Evolutionary conservation across 2,329 filamentous ascomycete species (phyloP).

Genomic region (Xylaria sp.): DNA sequence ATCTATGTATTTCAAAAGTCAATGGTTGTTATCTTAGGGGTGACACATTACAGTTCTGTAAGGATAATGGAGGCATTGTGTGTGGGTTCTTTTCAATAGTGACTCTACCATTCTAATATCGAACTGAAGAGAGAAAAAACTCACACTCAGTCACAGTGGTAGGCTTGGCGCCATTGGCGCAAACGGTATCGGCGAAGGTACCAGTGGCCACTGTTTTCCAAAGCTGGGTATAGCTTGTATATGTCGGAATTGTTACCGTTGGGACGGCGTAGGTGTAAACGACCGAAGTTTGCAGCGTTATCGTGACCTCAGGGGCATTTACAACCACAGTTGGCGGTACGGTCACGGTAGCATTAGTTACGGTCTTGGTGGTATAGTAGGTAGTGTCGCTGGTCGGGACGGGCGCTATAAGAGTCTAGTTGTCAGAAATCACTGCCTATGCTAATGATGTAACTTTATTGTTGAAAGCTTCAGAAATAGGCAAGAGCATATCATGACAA

Average conservation of each 20-base stretch:
- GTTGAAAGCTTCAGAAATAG: neutral
- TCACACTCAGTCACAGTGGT: constrained; percentile 26
- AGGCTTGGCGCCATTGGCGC: constrained; percentile 23
- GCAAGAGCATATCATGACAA: neutral
- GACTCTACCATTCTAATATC: neutral
- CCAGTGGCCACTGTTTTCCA: constrained; percentile 24
- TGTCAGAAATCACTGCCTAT: neutral
- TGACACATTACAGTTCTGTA: neutral
- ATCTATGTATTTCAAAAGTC: constrained; percentile 10
- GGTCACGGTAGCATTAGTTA: constrained; percentile 4
- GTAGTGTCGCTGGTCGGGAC: neutral
- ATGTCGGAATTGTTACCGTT: constrained; percentile 24
- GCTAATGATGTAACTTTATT: neutral
- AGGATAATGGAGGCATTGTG: neutral
- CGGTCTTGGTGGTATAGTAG: neutral
- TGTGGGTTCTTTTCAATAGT: neutral
- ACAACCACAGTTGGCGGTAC: constrained; percentile 3
- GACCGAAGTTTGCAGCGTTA: constrained; percentile 2
- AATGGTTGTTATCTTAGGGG: neutral
- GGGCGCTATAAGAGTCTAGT: neutral
- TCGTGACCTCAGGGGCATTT: constrained; percentile 1
- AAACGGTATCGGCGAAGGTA: constrained; percentile 23
- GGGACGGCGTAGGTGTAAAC: neutral
- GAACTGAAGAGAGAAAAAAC: neutral
- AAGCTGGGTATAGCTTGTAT: neutral